Evolutionary conservation across 2,329 filamentous ascomycete genomes (phyloP).

Genomic region (Aureobasidium sp.): DNA sequence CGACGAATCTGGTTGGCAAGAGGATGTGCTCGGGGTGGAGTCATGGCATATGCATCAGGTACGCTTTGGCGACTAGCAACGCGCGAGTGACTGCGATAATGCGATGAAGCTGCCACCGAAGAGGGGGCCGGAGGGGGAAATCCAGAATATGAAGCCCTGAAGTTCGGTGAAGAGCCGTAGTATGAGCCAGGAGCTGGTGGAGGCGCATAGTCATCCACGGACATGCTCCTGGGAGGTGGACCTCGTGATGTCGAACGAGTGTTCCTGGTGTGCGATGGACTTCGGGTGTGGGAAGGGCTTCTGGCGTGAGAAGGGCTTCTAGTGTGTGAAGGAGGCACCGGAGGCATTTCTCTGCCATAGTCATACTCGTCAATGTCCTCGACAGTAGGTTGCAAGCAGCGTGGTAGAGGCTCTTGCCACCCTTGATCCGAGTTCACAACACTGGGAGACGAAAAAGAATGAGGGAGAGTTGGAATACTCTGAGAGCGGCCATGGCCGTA

Average conservation of each 20-base stretch:
- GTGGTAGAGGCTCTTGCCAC: slow-evolving; percentile 13
- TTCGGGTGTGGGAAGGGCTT: slow-evolving; percentile 30
- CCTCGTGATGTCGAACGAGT: slow-evolving; percentile 17
- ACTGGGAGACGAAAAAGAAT: slow-evolving; percentile 12
- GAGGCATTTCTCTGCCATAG: slow-evolving; percentile 30
- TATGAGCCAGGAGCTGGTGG: slow-evolving; percentile 23
- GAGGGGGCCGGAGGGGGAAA: slow-evolving; percentile 13
- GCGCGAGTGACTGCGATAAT: slow-evolving; percentile 16
- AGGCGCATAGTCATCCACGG: slow-evolving; percentile 26
- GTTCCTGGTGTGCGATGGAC: slow-evolving; percentile 23
- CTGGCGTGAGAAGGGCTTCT: slow-evolving; percentile 27
- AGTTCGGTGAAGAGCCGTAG: not conserved
- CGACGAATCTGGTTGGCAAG: slow-evolving; percentile 30
- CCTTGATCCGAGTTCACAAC: not conserved
- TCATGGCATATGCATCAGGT: slow-evolving; percentile 26
- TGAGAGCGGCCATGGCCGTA: slow-evolving; percentile 1
- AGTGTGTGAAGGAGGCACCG: slow-evolving; percentile 28
- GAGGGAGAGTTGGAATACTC: slow-evolving; percentile 2
- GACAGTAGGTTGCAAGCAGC: slow-evolving; percentile 54
- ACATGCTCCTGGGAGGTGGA: slow-evolving; percentile 22
- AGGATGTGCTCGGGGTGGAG: slow-evolving; percentile 30
- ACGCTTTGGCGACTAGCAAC: slow-evolving; percentile 27
- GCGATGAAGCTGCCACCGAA: slow-evolving; percentile 18
- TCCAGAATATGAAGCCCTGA: slow-evolving; percentile 14
- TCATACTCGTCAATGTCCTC: slow-evolving; percentile 49